Percentiles rank a stretch among this genome's conserved stretches.
Conservation (phyloP, 768 basidiomycete species). For the Boletus edulis region DNA sequence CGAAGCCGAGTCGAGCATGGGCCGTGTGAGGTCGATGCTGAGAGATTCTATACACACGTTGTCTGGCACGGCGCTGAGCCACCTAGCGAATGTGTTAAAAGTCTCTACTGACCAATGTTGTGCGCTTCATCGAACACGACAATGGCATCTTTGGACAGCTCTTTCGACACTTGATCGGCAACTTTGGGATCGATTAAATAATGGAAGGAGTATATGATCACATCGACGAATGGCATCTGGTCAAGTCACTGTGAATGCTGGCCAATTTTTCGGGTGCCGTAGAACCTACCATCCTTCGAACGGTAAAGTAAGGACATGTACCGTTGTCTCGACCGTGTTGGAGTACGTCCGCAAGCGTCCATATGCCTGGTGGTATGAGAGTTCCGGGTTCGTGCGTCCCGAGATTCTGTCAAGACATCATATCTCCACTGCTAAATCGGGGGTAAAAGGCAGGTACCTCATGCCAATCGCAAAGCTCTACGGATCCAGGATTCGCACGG, state of each 20-base stretch:
- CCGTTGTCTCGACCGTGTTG: slow-evolving; percentile 83
- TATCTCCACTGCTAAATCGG: background rate
- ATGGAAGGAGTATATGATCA: slow-evolving; percentile 99
- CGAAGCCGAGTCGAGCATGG: slow-evolving; percentile 94
- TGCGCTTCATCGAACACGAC: slow-evolving; percentile 99
- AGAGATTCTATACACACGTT: slow-evolving; percentile 99
- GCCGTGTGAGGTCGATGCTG: slow-evolving; percentile 94
- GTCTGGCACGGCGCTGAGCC: slow-evolving; percentile 44
- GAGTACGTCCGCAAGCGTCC: slow-evolving; percentile 91
- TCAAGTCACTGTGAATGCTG: background rate
- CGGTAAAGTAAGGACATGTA: slow-evolving; percentile 93
- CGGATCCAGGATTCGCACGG: slow-evolving; percentile 82
- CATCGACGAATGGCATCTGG: slow-evolving; percentile 94
- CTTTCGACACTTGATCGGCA: slow-evolving; percentile 97
- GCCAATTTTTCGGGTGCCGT: background rate
- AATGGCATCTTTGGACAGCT: slow-evolving; percentile 95
- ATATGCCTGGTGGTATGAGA: slow-evolving; percentile 82
- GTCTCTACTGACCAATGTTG: slow-evolving; percentile 75
- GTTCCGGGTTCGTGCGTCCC: slow-evolving; percentile 79
- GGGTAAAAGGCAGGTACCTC: slow-evolving; percentile 58
- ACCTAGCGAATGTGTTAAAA: background rate
- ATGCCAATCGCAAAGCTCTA: slow-evolving; percentile 92
- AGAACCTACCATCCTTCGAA: slow-evolving; percentile 86
- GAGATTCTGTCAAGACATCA: slow-evolving; percentile 57
- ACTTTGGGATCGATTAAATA: slow-evolving; percentile 98